These are phyloP conservation scores for Pisolithus marmoratus DNA, from an alignment of 768 basidiomycete genomes.

Conservation along the genomic window DNA sequence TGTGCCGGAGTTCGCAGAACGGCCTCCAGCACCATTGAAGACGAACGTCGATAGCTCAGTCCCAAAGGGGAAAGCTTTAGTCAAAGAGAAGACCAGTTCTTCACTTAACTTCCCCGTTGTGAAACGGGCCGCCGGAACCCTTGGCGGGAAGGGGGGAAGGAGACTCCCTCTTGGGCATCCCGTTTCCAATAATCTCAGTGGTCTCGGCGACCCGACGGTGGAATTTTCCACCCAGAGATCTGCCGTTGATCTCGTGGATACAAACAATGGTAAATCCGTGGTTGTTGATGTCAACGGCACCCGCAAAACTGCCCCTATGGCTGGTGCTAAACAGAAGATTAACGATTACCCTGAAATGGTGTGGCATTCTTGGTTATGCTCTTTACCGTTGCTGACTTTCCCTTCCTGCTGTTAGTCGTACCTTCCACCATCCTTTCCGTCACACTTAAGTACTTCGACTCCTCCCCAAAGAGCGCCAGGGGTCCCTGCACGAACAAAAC, in stretches of 20 bases:
- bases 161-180: slow-evolving; percentile 1
- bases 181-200: slow-evolving; percentile 3
- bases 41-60: neutral
- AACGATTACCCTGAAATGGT: slow-evolving; percentile 34
- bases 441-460: slow-evolving; percentile 49
- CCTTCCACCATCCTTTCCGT: slow-evolving; percentile 52
- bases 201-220: slow-evolving; percentile 7
- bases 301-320: slow-evolving; percentile 1
- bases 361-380: slow-evolving; percentile 12
- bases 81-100: slow-evolving; percentile 9
- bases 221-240: slow-evolving; percentile 10
- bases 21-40: neutral
- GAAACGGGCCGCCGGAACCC: slow-evolving; percentile 29
- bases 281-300: neutral
- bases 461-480: slow-evolving; percentile 25
- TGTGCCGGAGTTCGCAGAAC: slow-evolving; percentile 7
- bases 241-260: neutral
- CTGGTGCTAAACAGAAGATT: slow-evolving; percentile 21
- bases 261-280: slow-evolving; percentile 1
- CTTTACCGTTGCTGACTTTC: slow-evolving; percentile 11
- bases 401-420: slow-evolving; percentile 31
- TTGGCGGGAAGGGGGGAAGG: slow-evolving; percentile 19
- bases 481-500: slow-evolving; percentile 33
- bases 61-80: slow-evolving; percentile 16
- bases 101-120: slow-evolving; percentile 41